Evolutionary conservation across 257 asterid species (phyloP), one percentile per base, ranked within the genome.

Genomic region (Nicotiana attenuata): DNA sequence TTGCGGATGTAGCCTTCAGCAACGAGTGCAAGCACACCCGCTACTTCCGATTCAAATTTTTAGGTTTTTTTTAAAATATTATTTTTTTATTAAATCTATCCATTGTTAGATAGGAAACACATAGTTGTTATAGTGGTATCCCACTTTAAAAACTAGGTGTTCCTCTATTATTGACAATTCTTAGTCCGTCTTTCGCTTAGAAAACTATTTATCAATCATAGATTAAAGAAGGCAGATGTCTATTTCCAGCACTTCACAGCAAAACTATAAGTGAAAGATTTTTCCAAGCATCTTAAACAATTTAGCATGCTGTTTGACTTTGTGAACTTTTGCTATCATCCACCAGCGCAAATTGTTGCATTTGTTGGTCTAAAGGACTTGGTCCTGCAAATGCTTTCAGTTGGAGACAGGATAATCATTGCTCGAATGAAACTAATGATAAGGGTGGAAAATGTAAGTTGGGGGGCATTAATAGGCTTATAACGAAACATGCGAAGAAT

Each of bases 331-430:
- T 31, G 14, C 24, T 22, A 50, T 15, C 38, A 50, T 75, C 63
- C 20, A 24, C 80, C 10, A 7, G 41, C 45, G 50, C 45, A 8
- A 52, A 75, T 22, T 75, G 45, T 41, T 75, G 63, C 22, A 75
- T 75, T 75, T 33, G 1, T 75, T 75, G 80, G 41, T 71, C 22
- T 5, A 45, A 45, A 45, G 16, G 24, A 50, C 79, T 50, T 47
- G 45, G 38, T 50, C 80, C 80, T 50, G 80, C 45, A 47, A 75
- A 75, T 24, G 80, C 80, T 24, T 75, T 75, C 45, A 10, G 63
- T 50, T 75, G 45, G 63, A 50, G 45, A 50, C 17, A 50, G 45
- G 63, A 75, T 26, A 24, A 16, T 24, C 0, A 15, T 47, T 75
- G 41, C 10, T 50, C 7, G 2, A 50, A 75, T 17, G 20, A n/a